A percentile compares a stretch with the other conserved stretches of the same genome.
Conservation (phyloP, 106 monocot genomes). For the Dioscorea zingiberensis region DNA sequence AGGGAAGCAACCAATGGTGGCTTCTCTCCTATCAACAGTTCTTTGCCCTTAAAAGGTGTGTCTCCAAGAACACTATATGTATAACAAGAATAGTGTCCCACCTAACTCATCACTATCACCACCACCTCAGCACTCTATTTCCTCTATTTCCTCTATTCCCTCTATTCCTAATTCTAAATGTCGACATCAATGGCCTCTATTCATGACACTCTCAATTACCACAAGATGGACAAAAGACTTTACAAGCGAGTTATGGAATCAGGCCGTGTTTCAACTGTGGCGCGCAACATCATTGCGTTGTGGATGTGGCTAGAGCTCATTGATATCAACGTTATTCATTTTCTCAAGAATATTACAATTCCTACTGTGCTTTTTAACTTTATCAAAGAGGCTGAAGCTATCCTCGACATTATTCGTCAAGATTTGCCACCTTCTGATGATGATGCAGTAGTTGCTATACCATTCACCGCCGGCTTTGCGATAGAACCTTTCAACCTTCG, state of each 20-base stretch:
- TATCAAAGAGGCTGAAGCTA: constrained; percentile 29
- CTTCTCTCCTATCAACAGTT: too few species aligned
- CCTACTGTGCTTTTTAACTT: neutral
- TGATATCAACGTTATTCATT: constrained; percentile 22
- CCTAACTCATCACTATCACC: too few species aligned
- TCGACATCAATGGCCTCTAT: constrained; percentile 1
- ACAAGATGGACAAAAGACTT: constrained; percentile 34
- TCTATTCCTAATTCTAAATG: too few species aligned
- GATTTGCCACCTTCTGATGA: neutral
- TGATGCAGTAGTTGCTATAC: neutral
- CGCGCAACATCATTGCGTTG: constrained; percentile 31
- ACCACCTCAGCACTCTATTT: too few species aligned
- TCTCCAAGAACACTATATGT: too few species aligned
- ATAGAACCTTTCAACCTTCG: constrained; percentile 17
- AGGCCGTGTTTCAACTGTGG: constrained; percentile 4
- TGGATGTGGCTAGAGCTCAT: constrained; percentile 57
- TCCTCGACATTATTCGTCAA: constrained; percentile 36
- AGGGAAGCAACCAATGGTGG: too few species aligned
- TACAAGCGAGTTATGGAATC: constrained; percentile 22
- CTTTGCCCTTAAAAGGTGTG: too few species aligned
- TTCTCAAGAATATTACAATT: neutral
- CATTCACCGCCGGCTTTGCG: constrained; percentile 10
- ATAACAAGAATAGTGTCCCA: too few species aligned
- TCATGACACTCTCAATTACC: constrained; percentile 34
- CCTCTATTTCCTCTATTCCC: too few species aligned